Conservation (phyloP, 139 green algal genomes). For the Tetraselmis chui region DNA sequence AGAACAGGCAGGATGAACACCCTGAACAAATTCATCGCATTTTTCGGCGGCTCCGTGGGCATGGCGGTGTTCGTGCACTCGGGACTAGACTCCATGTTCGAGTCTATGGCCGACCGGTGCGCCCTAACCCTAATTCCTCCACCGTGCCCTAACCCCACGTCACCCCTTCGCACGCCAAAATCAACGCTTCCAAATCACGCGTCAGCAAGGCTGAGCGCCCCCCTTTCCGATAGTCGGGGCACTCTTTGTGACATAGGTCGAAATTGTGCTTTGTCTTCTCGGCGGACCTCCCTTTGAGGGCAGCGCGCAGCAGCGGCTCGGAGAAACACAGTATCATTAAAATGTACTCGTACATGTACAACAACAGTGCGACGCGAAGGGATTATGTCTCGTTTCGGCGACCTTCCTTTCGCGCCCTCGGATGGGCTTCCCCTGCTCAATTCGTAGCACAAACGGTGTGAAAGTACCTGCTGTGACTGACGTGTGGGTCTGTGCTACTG, state of each 20-base stretch:
- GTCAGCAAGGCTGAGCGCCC: too few relatives aligned
- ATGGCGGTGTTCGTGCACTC: not conserved
- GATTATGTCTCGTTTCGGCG: too few relatives aligned
- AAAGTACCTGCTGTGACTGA: too few relatives aligned
- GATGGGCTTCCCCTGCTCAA: not conserved
- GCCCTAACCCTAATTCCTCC: too few relatives aligned
- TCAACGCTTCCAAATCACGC: too few relatives aligned
- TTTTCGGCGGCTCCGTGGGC: not conserved
- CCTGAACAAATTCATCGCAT: not conserved
- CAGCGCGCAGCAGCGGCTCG: not conserved
- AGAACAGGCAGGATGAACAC: not conserved
- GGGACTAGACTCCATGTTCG: not conserved
- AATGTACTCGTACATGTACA: not conserved
- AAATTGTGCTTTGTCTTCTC: not conserved
- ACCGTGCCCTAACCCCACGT: not conserved
- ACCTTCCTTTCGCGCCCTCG: too few relatives aligned
- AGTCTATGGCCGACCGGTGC: not conserved
- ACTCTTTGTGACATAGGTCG: not conserved
- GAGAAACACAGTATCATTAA: not conserved
- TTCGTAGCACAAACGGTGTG: not conserved
- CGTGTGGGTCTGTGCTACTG: not conserved
- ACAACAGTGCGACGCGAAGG: too few relatives aligned
- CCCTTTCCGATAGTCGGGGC: too few relatives aligned
- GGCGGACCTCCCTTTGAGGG: not conserved
- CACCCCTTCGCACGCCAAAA: not conserved